Conservation (phyloP, 306 rosid species). For the Rosa chinensis region DNA sequence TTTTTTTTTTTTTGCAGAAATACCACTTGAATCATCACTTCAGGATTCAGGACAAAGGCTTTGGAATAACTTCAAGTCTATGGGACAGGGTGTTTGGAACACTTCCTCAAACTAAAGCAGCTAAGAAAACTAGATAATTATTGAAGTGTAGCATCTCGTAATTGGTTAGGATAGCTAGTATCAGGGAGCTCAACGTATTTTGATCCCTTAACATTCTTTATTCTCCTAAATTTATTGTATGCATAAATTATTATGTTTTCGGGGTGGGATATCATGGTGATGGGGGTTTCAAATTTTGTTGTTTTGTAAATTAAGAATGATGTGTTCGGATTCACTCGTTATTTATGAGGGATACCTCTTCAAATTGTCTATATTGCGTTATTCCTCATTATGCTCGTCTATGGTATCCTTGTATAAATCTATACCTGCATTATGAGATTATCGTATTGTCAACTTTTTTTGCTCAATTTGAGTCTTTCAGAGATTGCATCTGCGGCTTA, state of each 20-base stretch:
- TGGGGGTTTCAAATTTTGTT: slow-evolving; percentile 12
- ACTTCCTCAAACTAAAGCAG: slow-evolving; percentile 66
- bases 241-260: neutral
- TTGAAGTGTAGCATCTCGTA: neutral
- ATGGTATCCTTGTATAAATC: neutral
- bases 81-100: slow-evolving; percentile 94
- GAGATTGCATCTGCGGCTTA: too few species aligned
- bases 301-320: slow-evolving; percentile 11
- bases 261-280: slow-evolving; percentile 7
- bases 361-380: neutral
- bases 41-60: slow-evolving; percentile 79
- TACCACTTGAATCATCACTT: slow-evolving; percentile 96
- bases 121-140: slow-evolving; percentile 45
- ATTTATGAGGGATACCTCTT: neutral
- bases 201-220: slow-evolving; percentile 20
- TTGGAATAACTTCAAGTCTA: slow-evolving; percentile 82
- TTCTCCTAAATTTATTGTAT: slow-evolving; percentile 8
- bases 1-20: slow-evolving; percentile 49
- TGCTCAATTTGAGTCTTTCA: too few species aligned
- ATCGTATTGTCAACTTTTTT: too few species aligned
- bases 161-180: slow-evolving; percentile 39
- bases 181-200: neutral
- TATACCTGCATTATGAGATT: neutral
- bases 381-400: neutral
- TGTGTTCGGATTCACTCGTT: neutral